These are phyloP conservation scores for Allium sativum DNA, from an alignment of 106 monocot species.

Conservation along the genomic window DNA sequence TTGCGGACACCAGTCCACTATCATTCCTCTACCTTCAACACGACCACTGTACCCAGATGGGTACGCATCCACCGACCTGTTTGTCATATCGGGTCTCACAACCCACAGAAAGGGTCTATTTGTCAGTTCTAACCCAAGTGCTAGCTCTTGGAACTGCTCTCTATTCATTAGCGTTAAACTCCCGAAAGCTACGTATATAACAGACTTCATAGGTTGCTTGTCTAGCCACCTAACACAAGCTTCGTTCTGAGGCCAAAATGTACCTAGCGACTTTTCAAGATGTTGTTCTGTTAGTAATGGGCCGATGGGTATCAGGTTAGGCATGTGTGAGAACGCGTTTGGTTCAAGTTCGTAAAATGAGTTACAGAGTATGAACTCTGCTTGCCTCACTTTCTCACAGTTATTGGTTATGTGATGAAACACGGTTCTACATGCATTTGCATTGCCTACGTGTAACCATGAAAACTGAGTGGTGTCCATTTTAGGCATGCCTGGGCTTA, in stretches of 20 bases:
- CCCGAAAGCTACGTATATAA: constrained; percentile 29
- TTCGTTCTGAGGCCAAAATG: constrained; percentile 29
- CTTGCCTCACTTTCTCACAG: neutral
- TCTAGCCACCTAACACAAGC: constrained; percentile 21
- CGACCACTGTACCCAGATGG: constrained; percentile 11
- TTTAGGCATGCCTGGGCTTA: constrained; percentile 5
- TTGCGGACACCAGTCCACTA: constrained; percentile 28
- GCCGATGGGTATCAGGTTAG: constrained; percentile 26
- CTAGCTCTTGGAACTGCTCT: constrained; percentile 19
- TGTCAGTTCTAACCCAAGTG: constrained; percentile 22
- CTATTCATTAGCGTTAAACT: constrained; percentile 16
- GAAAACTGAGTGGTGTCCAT: constrained; percentile 6
- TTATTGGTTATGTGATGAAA: neutral
- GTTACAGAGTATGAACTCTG: constrained; percentile 34
- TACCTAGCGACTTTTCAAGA: neutral
- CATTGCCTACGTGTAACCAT: constrained; percentile 12
- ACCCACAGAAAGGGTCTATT: constrained; percentile 32
- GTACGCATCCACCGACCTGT: constrained; percentile 1
- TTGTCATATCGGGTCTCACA: constrained; percentile 19
- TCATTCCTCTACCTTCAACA: constrained; percentile 7
- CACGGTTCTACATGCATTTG: neutral
- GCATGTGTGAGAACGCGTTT: constrained; percentile 7
- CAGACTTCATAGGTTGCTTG: constrained; percentile 7
- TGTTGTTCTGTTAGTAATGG: constrained; percentile 9
- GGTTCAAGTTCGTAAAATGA: constrained; percentile 27